Conservation (phyloP, 2,329 filamentous ascomycete genomes). For the Talaromyces islandicus region DNA sequence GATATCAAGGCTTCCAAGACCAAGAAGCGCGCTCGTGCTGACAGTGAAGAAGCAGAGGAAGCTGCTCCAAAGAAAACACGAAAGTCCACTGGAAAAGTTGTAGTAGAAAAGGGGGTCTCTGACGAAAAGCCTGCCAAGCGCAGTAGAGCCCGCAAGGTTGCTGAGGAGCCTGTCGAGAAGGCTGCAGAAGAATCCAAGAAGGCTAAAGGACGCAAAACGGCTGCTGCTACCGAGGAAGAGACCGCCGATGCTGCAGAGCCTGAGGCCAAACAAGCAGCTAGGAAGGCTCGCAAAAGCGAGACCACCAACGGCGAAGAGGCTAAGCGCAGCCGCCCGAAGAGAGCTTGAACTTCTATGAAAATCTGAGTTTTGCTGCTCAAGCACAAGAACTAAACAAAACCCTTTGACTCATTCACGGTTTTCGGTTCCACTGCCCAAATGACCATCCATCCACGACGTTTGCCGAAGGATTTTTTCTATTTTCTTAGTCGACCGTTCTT, state of each 20-base stretch:
- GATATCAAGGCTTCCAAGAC: constrained; percentile 10
- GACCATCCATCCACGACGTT: neutral
- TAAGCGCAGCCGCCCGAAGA: constrained; percentile 12
- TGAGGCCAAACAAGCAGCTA: neutral
- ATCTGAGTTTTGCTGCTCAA: neutral
- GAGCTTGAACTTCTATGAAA: neutral
- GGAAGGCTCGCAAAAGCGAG: constrained; percentile 6
- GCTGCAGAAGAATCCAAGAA: constrained; percentile 30
- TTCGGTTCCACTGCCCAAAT: neutral
- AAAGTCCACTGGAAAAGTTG: constrained; percentile 5
- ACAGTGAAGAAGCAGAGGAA: constrained; percentile 12
- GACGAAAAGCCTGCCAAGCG: constrained; percentile 9
- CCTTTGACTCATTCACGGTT: neutral
- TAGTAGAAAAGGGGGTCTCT: neutral
- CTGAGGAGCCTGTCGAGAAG: constrained; percentile 18
- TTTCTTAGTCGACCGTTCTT: neutral
- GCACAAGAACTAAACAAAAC: neutral
- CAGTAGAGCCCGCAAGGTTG: neutral
- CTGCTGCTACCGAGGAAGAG: neutral
- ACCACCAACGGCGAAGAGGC: constrained; percentile 8
- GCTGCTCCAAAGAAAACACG: constrained; percentile 15
- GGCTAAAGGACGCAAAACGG: constrained; percentile 11
- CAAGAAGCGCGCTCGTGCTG: constrained; percentile 14
- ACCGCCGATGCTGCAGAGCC: neutral
- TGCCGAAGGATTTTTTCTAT: neutral